phyloP scores from a whole-genome alignment of 148 eudicot genomes.

The Salicornia ramosissima region DNA sequence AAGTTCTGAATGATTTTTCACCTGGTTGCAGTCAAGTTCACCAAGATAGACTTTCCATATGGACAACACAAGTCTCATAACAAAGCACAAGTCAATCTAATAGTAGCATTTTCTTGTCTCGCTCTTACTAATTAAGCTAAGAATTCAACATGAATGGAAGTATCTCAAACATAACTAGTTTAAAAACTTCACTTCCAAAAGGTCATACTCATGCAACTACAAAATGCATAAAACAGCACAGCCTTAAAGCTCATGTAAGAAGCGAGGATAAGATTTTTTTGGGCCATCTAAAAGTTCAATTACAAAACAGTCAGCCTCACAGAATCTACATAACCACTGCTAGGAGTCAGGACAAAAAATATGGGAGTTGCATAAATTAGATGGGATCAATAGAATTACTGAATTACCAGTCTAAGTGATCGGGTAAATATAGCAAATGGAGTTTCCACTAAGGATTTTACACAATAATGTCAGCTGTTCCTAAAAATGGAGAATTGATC shows the following conservation, averaged over 20 bases:
- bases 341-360: background rate
- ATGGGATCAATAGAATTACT: background rate
- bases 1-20: constrained; percentile 72
- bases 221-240: too few relatives aligned
- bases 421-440: background rate
- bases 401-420: background rate
- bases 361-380: background rate
- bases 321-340: too few relatives aligned
- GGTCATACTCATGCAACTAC: too few relatives aligned
- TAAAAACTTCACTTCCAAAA: too few relatives aligned
- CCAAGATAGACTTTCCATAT: background rate
- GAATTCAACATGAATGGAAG: too few relatives aligned
- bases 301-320: too few relatives aligned
- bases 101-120: background rate
- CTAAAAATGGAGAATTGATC: background rate
- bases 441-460: background rate
- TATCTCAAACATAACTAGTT: too few relatives aligned
- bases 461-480: background rate
- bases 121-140: too few relatives aligned
- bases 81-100: background rate
- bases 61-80: background rate
- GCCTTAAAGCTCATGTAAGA: too few relatives aligned
- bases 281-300: too few relatives aligned
- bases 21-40: constrained; percentile 53
- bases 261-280: too few relatives aligned